A percentile compares a stretch with the other conserved stretches of the same genome.
Evolutionary conservation across 2,329 filamentous ascomycete species (phyloP).

Genomic region (Colletotrichum graminicola): DNA sequence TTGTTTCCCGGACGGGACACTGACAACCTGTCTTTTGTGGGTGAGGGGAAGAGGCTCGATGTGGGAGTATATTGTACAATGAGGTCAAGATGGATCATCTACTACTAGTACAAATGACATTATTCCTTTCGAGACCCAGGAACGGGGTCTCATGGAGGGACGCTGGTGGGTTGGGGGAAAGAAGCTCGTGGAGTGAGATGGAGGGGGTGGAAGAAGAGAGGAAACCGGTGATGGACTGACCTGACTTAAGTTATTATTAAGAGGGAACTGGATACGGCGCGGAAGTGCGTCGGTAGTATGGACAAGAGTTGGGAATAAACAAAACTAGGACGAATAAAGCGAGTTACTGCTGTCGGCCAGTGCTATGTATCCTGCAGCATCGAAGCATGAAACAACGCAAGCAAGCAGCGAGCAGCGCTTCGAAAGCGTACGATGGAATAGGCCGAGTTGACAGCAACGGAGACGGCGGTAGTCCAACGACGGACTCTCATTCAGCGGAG

Average conservation of each 20-base stretch:
- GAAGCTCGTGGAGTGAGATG: slow-evolving; percentile 43
- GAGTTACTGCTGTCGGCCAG: slow-evolving; percentile 31
- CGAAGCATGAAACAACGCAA: slow-evolving; percentile 42
- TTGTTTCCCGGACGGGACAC: slow-evolving; percentile 44
- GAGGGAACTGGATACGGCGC: slow-evolving; percentile 29
- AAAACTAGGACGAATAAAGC: slow-evolving; percentile 39
- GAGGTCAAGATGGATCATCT: slow-evolving; percentile 43
- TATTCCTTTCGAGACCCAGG: slow-evolving; percentile 51
- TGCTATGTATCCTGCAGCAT: slow-evolving; percentile 44
- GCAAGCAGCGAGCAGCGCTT: slow-evolving; percentile 13
- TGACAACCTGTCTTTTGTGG: slow-evolving; percentile 37
- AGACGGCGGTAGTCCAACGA: slow-evolving; percentile 20
- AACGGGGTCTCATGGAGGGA: slow-evolving; percentile 51
- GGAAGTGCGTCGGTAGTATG: slow-evolving; percentile 34
- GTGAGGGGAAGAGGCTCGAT: neutral
- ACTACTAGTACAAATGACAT: slow-evolving; percentile 42
- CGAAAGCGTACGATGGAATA: slow-evolving; percentile 16
- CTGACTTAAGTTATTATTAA: slow-evolving; percentile 43
- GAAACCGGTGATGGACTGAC: slow-evolving; percentile 43
- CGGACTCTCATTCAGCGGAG: slow-evolving; percentile 28
- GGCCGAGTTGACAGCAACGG: slow-evolving; percentile 21
- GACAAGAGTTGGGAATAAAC: slow-evolving; percentile 35
- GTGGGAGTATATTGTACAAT: slow-evolving; percentile 50
- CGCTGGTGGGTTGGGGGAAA: slow-evolving; percentile 42
- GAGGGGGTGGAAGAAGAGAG: slow-evolving; percentile 43